phyloP scores from a whole-genome alignment of 2,329 filamentous ascomycete genomes.

The Zymoseptoria crescenta region DNA sequence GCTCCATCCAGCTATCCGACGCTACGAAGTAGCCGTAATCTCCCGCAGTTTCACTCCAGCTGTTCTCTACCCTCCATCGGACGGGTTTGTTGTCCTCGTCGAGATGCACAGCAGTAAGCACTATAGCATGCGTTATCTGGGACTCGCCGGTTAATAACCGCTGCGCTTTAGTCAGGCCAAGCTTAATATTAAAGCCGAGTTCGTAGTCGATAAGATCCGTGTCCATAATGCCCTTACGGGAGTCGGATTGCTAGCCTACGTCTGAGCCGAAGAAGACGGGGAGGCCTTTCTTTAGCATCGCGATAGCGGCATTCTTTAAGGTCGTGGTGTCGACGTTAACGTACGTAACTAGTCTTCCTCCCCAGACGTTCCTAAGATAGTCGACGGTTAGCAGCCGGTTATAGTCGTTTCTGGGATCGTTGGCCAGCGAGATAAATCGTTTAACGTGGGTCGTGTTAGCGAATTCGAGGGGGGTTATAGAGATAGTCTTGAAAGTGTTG shows the following conservation, averaged over 20 bases:
- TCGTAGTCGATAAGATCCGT: constrained; percentile 68
- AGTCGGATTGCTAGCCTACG: constrained; percentile 73
- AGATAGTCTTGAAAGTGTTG: constrained; percentile 55
- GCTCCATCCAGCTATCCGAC: constrained; percentile 59
- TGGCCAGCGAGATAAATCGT: constrained; percentile 70
- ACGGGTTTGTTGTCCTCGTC: constrained; percentile 58
- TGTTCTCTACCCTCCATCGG: constrained; percentile 82
- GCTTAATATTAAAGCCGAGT: constrained; percentile 70
- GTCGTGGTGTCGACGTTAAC: constrained; percentile 70
- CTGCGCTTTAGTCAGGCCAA: constrained; percentile 69
- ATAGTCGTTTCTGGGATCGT: constrained; percentile 74
- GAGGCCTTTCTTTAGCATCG: constrained; percentile 68
- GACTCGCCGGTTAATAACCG: constrained; percentile 66
- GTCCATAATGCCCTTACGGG: constrained; percentile 68
- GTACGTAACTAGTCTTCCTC: constrained; percentile 67
- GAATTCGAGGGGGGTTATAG: constrained; percentile 62
- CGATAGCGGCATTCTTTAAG: constrained; percentile 65
- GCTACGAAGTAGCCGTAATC: constrained; percentile 82
- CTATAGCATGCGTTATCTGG: constrained; percentile 89
- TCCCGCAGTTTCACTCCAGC: constrained; percentile 64
- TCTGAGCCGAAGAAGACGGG: constrained; percentile 87
- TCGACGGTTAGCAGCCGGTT: constrained; percentile 66
- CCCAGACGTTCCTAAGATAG: constrained; percentile 72
- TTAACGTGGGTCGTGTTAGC: constrained; percentile 59
- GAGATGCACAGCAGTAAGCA: constrained; percentile 76